Conservation (phyloP, 202 grass and related monocot species). For the Dendrocalamus latiflorus region DNA sequence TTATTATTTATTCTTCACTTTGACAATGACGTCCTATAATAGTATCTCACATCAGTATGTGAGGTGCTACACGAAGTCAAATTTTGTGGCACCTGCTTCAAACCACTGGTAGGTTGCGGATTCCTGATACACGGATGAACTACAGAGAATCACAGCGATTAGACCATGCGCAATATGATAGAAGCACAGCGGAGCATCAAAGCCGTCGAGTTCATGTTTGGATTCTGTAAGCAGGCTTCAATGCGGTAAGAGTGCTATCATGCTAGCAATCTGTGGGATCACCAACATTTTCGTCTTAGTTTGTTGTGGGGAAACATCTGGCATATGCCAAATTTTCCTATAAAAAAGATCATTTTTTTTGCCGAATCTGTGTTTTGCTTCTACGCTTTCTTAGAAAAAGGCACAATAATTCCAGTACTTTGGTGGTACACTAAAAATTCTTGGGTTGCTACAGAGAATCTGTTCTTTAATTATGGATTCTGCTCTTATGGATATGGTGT, state of each 20-base stretch:
- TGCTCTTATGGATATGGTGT: not conserved
- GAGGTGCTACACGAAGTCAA: no score
- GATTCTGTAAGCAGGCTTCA: not conserved
- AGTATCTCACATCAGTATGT: no score
- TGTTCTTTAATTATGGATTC: not conserved
- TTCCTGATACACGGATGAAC: constrained; percentile 79
- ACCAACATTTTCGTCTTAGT: not conserved
- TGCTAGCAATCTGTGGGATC: not conserved
- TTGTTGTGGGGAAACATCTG: not conserved
- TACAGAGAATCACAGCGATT: constrained; percentile 25
- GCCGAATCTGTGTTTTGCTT: not conserved
- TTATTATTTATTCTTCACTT: no score
- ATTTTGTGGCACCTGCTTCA: constrained; percentile 79
- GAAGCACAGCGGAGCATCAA: not conserved
- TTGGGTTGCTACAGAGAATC: no score
- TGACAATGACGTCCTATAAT: no score
- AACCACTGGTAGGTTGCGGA: constrained; percentile 69
- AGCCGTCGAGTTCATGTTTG: not conserved
- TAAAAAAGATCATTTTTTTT: not conserved
- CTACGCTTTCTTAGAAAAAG: not conserved
- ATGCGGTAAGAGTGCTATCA: not conserved
- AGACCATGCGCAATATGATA: not conserved
- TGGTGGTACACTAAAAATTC: not conserved
- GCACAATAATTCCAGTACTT: not conserved
- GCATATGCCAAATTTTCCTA: not conserved